Conservation (phyloP, 2,329 filamentous ascomycete species). For the Sporothrix brunneoviolacea region DNA sequence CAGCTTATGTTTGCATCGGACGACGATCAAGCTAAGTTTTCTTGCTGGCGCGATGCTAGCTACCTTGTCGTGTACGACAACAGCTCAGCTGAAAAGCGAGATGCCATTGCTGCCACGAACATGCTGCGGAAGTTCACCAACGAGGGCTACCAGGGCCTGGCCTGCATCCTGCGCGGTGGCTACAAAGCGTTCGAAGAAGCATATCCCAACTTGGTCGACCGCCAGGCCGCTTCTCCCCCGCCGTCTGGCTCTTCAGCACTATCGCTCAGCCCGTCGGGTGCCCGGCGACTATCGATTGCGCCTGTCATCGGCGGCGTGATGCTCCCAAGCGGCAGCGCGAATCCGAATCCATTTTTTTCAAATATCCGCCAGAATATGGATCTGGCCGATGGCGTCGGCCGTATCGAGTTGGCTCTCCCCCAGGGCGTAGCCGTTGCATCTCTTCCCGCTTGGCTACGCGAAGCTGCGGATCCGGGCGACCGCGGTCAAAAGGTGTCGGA, state of each 20-base stretch:
- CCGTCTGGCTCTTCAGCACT: constrained; percentile 36
- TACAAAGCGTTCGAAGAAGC: constrained; percentile 65
- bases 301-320: constrained; percentile 86
- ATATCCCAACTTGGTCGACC: constrained; percentile 60
- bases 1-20: constrained; percentile 76
- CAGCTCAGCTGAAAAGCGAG: constrained; percentile 67
- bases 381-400: constrained; percentile 84
- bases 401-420: constrained; percentile 54
- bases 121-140: constrained; percentile 88
- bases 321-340: constrained; percentile 63
- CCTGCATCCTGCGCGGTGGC: constrained; percentile 73
- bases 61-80: constrained; percentile 85
- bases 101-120: constrained; percentile 73
- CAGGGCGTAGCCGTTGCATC: constrained; percentile 38
- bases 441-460: constrained; percentile 71
- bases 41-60: constrained; percentile 65
- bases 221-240: constrained; percentile 31
- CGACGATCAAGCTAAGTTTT: constrained; percentile 63
- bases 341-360: constrained; percentile 82
- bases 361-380: constrained; percentile 98
- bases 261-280: constrained; percentile 44
- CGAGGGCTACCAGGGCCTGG: constrained; percentile 71
- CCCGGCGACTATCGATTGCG: constrained; percentile 43
- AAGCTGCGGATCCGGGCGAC: constrained; percentile 59
- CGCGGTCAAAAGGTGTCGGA: constrained; percentile 75